Conservation (phyloP, 106 monocot species). For the Vanilla planifolia region DNA sequence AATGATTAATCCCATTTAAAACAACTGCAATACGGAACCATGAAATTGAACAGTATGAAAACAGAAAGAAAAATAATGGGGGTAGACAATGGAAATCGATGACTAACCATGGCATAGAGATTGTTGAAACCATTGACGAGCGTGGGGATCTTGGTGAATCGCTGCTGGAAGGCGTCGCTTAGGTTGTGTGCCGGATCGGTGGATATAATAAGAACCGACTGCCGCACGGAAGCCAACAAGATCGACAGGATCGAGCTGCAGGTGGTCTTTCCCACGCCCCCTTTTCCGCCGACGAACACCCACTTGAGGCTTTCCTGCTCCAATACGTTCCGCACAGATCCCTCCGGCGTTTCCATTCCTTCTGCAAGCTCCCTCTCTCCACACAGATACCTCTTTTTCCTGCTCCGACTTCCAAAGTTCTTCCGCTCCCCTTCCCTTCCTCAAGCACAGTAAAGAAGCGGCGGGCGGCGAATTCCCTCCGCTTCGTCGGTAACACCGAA, state of each 20-base stretch:
- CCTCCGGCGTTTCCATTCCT: constrained; percentile 43
- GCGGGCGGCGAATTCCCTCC: not conserved
- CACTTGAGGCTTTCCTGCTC: constrained; percentile 86
- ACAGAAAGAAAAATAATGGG: not conserved
- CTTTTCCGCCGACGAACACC: constrained; percentile 98
- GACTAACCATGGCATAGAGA: constrained; percentile 78
- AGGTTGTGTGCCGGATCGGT: constrained; percentile 99
- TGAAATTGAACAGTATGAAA: not conserved
- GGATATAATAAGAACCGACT: constrained; percentile 90
- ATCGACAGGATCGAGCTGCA: constrained; percentile 88
- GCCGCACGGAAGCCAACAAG: constrained; percentile 60
- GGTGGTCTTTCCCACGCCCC: constrained; percentile 97
- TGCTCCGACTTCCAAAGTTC: no score
- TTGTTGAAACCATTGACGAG: constrained; percentile 93
- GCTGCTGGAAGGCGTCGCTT: constrained; percentile 97
- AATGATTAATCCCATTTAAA: no score
- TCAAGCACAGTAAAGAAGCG: not conserved
- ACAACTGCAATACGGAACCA: no score
- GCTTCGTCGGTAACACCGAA: no score
- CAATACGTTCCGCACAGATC: constrained; percentile 68
- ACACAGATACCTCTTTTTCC: no score
- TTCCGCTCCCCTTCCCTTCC: no score
- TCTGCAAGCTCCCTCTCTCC: not conserved
- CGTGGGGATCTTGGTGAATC: constrained; percentile 93
- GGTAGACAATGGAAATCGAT: not conserved